These are phyloP conservation scores for Sapria himalayana DNA, from an alignment of 345 rosid species.

Conservation along the genomic window DNA sequence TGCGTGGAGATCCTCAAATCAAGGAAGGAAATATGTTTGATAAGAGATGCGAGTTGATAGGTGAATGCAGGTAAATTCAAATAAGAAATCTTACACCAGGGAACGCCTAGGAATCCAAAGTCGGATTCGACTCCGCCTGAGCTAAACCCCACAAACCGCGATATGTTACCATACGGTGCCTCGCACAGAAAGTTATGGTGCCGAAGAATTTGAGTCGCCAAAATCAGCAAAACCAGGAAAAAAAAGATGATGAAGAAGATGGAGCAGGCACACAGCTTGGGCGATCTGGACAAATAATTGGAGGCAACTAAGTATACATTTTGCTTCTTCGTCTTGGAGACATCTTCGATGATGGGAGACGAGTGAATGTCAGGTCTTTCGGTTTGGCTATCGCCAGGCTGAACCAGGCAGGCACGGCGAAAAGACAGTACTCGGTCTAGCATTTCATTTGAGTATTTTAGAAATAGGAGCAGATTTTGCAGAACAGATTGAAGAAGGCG, in stretches of 20 bases:
- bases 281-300: conserved; percentile 13
- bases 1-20: no score
- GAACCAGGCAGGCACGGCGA: conserved; percentile 9
- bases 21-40: no score
- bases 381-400: conserved; percentile 3
- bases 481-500: no score
- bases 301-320: conserved; percentile 8
- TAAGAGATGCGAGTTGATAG: no score
- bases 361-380: not conserved
- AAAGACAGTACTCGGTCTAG: conserved; percentile 12
- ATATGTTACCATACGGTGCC: conserved; percentile 41
- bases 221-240: conserved; percentile 2
- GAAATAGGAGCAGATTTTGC: no score
- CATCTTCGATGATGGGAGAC: conserved; percentile 8
- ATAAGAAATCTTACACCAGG: conserved; percentile 65
- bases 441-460: conserved; percentile 11
- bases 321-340: conserved; percentile 14
- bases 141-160: conserved; percentile 57
- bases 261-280: conserved; percentile 9
- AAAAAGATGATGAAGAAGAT: conserved; percentile 10
- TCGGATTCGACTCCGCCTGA: conserved; percentile 69
- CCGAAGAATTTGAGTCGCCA: conserved; percentile 7
- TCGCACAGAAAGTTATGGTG: conserved; percentile 44
- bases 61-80: no score
- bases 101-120: conserved; percentile 87